Evolutionary conservation across 768 basidiomycete genomes (phyloP).

Genomic region (Tephrocybe sp.): DNA sequence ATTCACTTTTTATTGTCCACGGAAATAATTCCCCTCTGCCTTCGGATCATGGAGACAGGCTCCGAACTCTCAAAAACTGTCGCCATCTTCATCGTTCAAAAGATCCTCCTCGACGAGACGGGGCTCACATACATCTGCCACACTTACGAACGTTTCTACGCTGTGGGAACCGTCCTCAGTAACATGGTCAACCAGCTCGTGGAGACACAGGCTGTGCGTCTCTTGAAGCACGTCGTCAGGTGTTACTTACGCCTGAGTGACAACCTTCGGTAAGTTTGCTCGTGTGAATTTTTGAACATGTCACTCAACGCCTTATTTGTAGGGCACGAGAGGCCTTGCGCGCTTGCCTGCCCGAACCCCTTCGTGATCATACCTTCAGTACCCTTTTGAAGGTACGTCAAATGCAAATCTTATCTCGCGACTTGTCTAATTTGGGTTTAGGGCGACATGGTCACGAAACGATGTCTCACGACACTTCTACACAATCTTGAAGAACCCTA

Average conservation of each 20-base stretch:
- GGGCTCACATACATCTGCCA: conserved; percentile 98
- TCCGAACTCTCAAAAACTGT: conserved; percentile 98
- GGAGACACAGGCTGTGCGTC: conserved; percentile 93
- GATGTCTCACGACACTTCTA: conserved; percentile 85
- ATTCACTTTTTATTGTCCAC: conserved; percentile 99
- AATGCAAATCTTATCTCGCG: background rate
- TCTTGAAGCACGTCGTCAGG: conserved; percentile 96
- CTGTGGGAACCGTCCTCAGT: conserved; percentile 95
- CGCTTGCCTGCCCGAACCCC: conserved; percentile 92
- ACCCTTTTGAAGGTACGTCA: conserved; percentile 77
- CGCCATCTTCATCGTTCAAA: conserved; percentile 99
- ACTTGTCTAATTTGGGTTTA: conserved; percentile 28
- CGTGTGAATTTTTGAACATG: background rate
- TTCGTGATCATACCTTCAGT: conserved; percentile 91
- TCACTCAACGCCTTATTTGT: conserved; percentile 12
- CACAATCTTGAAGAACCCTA: conserved; percentile 82
- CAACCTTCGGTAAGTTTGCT: conserved; percentile 70
- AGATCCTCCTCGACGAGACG: conserved; percentile 94
- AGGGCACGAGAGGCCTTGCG: conserved; percentile 95
- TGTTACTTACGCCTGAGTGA: conserved; percentile 96
- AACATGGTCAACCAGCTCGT: conserved; percentile 99
- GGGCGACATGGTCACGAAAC: conserved; percentile 98
- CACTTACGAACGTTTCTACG: conserved; percentile 99
- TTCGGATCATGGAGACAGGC: conserved; percentile 99
- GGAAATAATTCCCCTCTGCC: conserved; percentile 98